Evolutionary conservation across 1,284 basidiomycete species (phyloP).

Genomic region (Rhodofomes roseus): DNA sequence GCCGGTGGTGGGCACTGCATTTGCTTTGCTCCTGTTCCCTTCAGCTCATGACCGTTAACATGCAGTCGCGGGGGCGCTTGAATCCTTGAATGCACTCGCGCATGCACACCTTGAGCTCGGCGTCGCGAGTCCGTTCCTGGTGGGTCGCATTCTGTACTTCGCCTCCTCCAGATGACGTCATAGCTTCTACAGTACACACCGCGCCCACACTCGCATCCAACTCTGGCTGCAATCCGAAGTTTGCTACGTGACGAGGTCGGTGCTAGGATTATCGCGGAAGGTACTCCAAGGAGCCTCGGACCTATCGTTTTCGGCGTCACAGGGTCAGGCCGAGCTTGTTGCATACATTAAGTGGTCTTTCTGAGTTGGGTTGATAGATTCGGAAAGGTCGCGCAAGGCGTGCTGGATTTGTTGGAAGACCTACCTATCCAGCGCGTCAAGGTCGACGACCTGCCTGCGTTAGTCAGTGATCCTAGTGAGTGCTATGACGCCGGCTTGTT

Average conservation of each 20-base stretch:
- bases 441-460: constrained; percentile 51
- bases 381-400: constrained; percentile 79
- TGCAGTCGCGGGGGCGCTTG: constrained; percentile 78
- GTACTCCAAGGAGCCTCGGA: constrained; percentile 61
- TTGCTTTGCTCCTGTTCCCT: not conserved
- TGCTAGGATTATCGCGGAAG: constrained; percentile 47
- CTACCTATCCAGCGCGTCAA: constrained; percentile 62
- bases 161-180: no score
- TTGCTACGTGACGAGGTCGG: constrained; percentile 60
- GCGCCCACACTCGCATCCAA: constrained; percentile 71
- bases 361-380: constrained; percentile 31
- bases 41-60: not conserved
- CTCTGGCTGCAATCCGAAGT: constrained; percentile 53
- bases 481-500: not conserved
- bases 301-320: constrained; percentile 83
- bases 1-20: constrained; percentile 63
- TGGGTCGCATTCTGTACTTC: constrained; percentile 33
- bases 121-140: constrained; percentile 79
- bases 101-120: constrained; percentile 76
- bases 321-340: constrained; percentile 46
- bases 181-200: constrained; percentile 60
- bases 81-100: constrained; percentile 76
- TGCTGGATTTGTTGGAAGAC: constrained; percentile 66
- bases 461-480: constrained; percentile 52
- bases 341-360: not conserved